Conservation (phyloP, 805 yeast genomes). For the Ogataea populi-albae region DNA sequence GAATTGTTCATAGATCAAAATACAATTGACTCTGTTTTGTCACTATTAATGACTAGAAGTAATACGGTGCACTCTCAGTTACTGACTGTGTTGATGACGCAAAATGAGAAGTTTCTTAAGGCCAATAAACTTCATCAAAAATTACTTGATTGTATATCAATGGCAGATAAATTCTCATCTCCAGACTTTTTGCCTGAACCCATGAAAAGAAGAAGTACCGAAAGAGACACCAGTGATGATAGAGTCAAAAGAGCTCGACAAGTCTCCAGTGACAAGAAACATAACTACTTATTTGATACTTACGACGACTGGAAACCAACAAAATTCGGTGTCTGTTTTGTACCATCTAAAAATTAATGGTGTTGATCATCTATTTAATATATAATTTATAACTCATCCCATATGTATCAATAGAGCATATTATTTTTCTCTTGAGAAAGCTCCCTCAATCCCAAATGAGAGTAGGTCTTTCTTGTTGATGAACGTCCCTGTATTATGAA, state of each 20-base stretch:
- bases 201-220: conserved; percentile 5
- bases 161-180: conserved; percentile 24
- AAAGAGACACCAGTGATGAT: conserved; percentile 4
- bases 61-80: conserved; percentile 5
- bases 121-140: conserved; percentile 10
- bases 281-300: conserved; percentile 33
- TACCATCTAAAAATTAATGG: too few species aligned
- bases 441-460: conserved; percentile 28
- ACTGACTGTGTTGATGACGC: conserved; percentile 6
- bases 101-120: conserved; percentile 10
- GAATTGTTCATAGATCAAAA: conserved; percentile 17
- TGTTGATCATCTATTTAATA: too few species aligned
- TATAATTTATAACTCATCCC: too few species aligned
- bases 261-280: conserved; percentile 1
- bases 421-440: conserved; percentile 16
- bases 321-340: too few species aligned
- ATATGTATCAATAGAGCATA: too few species aligned
- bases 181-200: conserved; percentile 11
- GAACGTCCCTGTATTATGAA: conserved; percentile 27
- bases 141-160: conserved; percentile 14
- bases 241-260: conserved; percentile 1
- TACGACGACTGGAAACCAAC: conserved; percentile 46
- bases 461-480: conserved; percentile 14
- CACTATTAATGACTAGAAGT: conserved; percentile 12
- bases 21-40: conserved; percentile 9